A percentile compares a stretch with the other conserved stretches of the same genome.
Conservation (phyloP, 1,284 basidiomycete species). For the Leccinum griseonigrum region DNA sequence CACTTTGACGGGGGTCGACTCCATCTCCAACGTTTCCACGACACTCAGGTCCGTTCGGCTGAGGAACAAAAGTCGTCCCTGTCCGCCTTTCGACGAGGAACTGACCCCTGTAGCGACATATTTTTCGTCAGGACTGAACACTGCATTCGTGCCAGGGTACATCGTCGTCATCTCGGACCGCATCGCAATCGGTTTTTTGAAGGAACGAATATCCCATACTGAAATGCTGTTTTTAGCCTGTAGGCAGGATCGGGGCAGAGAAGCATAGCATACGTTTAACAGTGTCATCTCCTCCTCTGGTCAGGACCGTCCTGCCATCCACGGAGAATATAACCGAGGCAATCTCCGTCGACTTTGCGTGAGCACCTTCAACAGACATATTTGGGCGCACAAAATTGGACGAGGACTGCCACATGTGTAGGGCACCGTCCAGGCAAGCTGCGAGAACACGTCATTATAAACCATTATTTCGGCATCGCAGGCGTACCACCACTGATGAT, state of each 20-base stretch:
- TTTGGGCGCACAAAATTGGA: conserved; percentile 92
- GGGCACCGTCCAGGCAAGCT: conserved; percentile 88
- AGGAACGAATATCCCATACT: conserved; percentile 93
- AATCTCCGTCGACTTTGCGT: conserved; percentile 78
- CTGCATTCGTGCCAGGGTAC: conserved; percentile 89
- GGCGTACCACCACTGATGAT: conserved; percentile 81
- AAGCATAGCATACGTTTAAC: conserved; percentile 75
- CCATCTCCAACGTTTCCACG: conserved; percentile 63
- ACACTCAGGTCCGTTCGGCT: conserved; percentile 65
- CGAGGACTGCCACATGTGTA: conserved; percentile 92
- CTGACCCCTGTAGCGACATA: conserved; percentile 82
- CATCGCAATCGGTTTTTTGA: conserved; percentile 83
- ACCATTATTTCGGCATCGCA: conserved; percentile 2
- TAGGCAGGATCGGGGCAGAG: not conserved
- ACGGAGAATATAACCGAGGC: conserved; percentile 83
- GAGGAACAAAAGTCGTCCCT: conserved; percentile 76
- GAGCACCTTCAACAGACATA: conserved; percentile 82
- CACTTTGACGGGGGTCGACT: conserved; percentile 82
- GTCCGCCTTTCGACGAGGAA: conserved; percentile 59
- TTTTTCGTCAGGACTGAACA: conserved; percentile 91
- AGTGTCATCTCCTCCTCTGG: conserved; percentile 90
- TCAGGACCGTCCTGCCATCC: conserved; percentile 79
- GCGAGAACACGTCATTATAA: conserved; percentile 11
- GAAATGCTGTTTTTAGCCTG: conserved; percentile 11
- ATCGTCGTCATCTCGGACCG: conserved; percentile 66